Conservation (phyloP, 1,284 basidiomycete genomes). For the Ceratobasidium papillatum region DNA sequence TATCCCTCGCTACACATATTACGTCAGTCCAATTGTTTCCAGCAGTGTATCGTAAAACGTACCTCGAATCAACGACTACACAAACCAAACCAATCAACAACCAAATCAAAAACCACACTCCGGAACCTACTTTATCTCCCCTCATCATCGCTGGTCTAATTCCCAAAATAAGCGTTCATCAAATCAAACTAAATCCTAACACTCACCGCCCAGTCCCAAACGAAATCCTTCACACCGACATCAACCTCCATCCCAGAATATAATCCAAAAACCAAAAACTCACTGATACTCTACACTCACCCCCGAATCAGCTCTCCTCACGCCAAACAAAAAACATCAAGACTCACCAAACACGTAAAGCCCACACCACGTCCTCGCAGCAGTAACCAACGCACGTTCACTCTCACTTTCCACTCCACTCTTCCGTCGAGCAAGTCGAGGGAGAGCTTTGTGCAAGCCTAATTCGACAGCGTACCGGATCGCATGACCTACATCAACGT, state of each 20-base stretch:
- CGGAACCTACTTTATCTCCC: constrained; percentile 43
- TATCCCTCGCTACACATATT: constrained; percentile 42
- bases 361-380: constrained; percentile 46
- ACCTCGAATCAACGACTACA: constrained; percentile 10
- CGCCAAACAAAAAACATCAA: neutral
- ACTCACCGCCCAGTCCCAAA: constrained; percentile 45
- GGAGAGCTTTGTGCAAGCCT: constrained; percentile 45
- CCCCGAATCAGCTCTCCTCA: constrained; percentile 8
- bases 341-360: constrained; percentile 46
- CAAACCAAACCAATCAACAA: neutral
- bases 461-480: constrained; percentile 46
- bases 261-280: constrained; percentile 2
- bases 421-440: constrained; percentile 38
- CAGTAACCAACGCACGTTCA: constrained; percentile 42
- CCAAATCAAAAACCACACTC: neutral
- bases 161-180: no score
- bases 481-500: constrained; percentile 41
- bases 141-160: constrained; percentile 46
- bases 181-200: no score
- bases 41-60: neutral
- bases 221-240: constrained; percentile 32
- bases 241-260: neutral
- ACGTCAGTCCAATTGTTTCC: neutral
- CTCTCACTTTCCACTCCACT: constrained; percentile 23
- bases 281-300: constrained; percentile 42